A percentile compares a stretch with the other conserved stretches of the same genome.
These are phyloP conservation scores for Jatropha podagrica DNA, from an alignment of 441 rosid genomes.

Conservation along the genomic window DNA sequence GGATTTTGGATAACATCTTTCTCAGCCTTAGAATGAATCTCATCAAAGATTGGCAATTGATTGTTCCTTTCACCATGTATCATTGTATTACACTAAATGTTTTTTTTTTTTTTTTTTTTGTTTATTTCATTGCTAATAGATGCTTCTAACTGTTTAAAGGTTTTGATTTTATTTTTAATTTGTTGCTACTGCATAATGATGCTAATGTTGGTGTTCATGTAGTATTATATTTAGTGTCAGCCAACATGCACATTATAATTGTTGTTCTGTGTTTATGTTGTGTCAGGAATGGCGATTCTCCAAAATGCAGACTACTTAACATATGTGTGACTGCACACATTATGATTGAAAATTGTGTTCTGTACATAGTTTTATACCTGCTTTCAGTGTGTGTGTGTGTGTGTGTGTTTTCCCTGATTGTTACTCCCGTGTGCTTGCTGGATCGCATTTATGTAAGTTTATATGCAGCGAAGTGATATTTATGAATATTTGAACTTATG, in stretches of 20 bases:
- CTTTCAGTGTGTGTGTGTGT: neutral
- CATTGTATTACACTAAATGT: neutral
- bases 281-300: neutral
- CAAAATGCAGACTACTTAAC: neutral
- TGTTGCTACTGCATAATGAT: neutral
- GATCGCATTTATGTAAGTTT: neutral
- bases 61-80: neutral
- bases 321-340: neutral
- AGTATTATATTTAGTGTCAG: neutral
- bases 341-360: neutral
- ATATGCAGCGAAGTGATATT: neutral
- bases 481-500: neutral
- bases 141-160: conserved; percentile 14
- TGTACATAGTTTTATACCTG: neutral
- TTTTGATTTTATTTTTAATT: neutral
- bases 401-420: neutral
- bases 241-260: neutral
- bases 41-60: conserved; percentile 24
- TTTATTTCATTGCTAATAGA: conserved; percentile 9
- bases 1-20: conserved; percentile 22
- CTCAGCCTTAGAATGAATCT: conserved; percentile 16
- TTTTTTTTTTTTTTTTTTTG: neutral
- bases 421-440: neutral
- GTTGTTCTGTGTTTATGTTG: neutral
- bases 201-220: neutral